Conservation (phyloP, 805 yeast species). For the Wickerhamomyces canadensis region DNA sequence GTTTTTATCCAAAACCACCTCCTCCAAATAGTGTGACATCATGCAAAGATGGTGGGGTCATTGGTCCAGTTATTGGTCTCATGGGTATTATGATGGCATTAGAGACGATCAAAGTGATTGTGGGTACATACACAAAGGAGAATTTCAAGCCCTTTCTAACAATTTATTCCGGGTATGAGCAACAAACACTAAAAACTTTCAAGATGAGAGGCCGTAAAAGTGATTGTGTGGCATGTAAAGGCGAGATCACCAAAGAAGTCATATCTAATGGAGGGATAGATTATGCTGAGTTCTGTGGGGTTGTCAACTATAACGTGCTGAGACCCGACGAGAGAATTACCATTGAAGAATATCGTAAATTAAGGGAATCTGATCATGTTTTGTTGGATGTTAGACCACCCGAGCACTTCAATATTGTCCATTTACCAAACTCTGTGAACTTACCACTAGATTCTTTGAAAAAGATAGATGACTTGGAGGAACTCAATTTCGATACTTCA, state of each 20-base stretch:
- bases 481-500: conserved; percentile 25
- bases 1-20: conserved; percentile 90
- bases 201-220: conserved; percentile 68
- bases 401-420: conserved; percentile 68
- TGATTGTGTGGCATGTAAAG: conserved; percentile 57
- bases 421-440: conserved; percentile 53
- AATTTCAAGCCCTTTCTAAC: conserved; percentile 65
- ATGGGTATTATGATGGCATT: conserved; percentile 87
- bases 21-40: conserved; percentile 75
- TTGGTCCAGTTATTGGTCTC: conserved; percentile 94
- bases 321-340: conserved; percentile 40
- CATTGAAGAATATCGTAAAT: conserved; percentile 30
- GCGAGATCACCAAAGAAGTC: conserved; percentile 39
- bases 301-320: conserved; percentile 39
- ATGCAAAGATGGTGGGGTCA: conserved; percentile 89
- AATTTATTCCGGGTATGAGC: conserved; percentile 62
- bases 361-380: conserved; percentile 19
- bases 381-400: conserved; percentile 76
- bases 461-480: conserved; percentile 22
- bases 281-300: conserved; percentile 77
- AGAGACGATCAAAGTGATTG: conserved; percentile 73
- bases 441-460: conserved; percentile 53
- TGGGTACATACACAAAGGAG: conserved; percentile 44
- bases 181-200: conserved; percentile 63
- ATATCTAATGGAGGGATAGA: conserved; percentile 47